These are phyloP conservation scores for Aspergillus persii DNA, from an alignment of 2,329 filamentous ascomycete genomes.

Conservation along the genomic window DNA sequence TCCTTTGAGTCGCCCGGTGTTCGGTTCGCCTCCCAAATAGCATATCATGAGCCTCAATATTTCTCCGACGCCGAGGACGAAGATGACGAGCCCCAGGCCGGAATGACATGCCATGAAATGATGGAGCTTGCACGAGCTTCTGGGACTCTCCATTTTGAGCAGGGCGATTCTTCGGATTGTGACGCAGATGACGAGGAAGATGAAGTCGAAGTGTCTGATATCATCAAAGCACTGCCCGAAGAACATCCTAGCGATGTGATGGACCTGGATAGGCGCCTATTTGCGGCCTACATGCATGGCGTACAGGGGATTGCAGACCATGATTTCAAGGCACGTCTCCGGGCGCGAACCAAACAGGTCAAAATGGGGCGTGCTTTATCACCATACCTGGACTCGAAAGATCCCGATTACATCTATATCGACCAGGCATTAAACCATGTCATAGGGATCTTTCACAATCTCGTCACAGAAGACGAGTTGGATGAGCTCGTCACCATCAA, in stretches of 20 bases:
- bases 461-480: slow-evolving; percentile 38
- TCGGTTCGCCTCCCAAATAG: slow-evolving; percentile 33
- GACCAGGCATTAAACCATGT: slow-evolving; percentile 38
- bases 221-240: slow-evolving; percentile 27
- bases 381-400: slow-evolving; percentile 34
- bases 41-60: slow-evolving; percentile 34
- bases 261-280: slow-evolving; percentile 39
- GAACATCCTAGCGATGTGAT: slow-evolving; percentile 38
- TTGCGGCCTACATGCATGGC: slow-evolving; percentile 43
- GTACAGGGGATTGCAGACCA: slow-evolving; percentile 36
- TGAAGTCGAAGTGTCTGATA: slow-evolving; percentile 18
- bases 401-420: slow-evolving; percentile 32
- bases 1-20: slow-evolving; percentile 33
- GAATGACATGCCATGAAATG: slow-evolving; percentile 43
- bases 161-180: slow-evolving; percentile 18
- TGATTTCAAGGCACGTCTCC: slow-evolving; percentile 35
- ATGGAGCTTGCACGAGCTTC: slow-evolving; percentile 35
- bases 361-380: slow-evolving; percentile 29
- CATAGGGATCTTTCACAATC: slow-evolving; percentile 40
- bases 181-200: slow-evolving; percentile 16
- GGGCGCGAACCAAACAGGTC: slow-evolving; percentile 33
- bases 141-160: slow-evolving; percentile 18
- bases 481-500: slow-evolving; percentile 31
- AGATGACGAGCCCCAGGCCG: slow-evolving; percentile 21
- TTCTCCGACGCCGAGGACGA: slow-evolving; percentile 13